These are phyloP conservation scores for Penicillium bovifimosum DNA, from an alignment of 495 filamentous ascomycete species.

Conservation along the genomic window DNA sequence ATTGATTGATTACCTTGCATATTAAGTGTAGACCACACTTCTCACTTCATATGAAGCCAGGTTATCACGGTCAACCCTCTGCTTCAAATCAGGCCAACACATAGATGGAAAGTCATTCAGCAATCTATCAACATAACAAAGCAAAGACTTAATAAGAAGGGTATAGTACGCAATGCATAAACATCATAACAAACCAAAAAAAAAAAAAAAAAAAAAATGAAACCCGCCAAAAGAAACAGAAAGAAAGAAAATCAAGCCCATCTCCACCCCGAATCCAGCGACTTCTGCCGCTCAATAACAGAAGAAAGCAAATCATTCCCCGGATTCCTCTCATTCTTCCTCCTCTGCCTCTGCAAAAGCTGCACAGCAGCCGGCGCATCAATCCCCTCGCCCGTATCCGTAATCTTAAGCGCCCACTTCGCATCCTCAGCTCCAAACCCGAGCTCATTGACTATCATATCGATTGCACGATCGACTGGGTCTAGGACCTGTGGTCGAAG, in stretches of 20 bases:
- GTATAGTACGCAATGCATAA: conserved; percentile 7
- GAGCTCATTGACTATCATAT: conserved; percentile 42
- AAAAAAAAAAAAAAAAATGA: not conserved
- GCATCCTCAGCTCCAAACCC: conserved; percentile 45
- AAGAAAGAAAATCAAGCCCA: conserved; percentile 23
- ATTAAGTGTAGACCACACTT: too few relatives aligned
- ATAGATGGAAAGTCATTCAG: too few relatives aligned
- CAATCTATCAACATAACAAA: too few relatives aligned
- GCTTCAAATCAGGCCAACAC: too few relatives aligned
- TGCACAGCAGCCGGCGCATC: conserved; percentile 41
- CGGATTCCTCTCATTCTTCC: conserved; percentile 22
- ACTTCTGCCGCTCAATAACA: conserved; percentile 28
- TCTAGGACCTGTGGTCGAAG: conserved; percentile 43
- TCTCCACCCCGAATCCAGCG: conserved; percentile 33
- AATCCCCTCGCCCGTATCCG: conserved; percentile 47
- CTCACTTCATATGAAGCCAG: too few relatives aligned
- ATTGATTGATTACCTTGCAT: too few relatives aligned
- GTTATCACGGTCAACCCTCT: too few relatives aligned
- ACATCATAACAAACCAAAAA: not conserved
- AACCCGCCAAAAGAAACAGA: not conserved
- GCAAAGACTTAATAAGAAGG: not conserved
- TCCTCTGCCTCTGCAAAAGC: conserved; percentile 40
- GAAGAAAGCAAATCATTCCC: conserved; percentile 20
- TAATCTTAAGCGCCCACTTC: conserved; percentile 49
- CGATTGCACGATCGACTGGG: conserved; percentile 47